Base-by-base conservation (phyloP, 345 rosid species). In the Orychophragmus violaceus region DNA sequence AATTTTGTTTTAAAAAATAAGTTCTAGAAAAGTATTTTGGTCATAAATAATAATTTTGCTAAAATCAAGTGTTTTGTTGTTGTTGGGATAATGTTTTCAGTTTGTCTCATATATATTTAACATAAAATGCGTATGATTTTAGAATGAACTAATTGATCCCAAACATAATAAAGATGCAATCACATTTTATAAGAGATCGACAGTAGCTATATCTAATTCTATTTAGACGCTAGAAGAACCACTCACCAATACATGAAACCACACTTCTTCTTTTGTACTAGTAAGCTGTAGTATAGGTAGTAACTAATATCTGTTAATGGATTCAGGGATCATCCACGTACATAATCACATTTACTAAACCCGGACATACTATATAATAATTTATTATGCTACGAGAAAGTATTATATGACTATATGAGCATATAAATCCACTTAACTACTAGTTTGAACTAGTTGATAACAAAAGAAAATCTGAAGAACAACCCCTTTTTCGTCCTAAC, bases 301-400 rank as follows among this genome's bases (percentile, higher is more conserved):
- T 13, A 58, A n/a, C 49, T 59, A 22, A 58, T 58, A 37, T 22
- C 57, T 48, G 9, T 23, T 22, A 33, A 8, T 49, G 46, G 16
- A n/a, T 25, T 17, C 51, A 51, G 58, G 68, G 58, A 32, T 50
- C 35, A 49, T 62, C 68, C 42, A 48, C 32, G n/a, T n/a, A n/a
- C n/a, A 62, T 12, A 4, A 61, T 29, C 27, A 14, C 25, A 44
- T 28, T 62, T 42, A 28, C 18, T 62, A 46, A 45, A 23, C 32
- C 32, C 29, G n/a, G 9, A 8, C 16, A 35, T 14, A 59, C 32
- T 36, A 25, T 25, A 39, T 9, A 8, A 3, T 35, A 36, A 58
- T 22, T 36, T n/a, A 30, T 6, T 4, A 17, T 27, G 6, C 18
- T 17, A n/a, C n/a, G n/a, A n/a, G n/a, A n/a, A n/a, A n/a, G n/a